These are phyloP conservation scores for Cryptococcus sp. DNA, from an alignment of 1,284 basidiomycete species.

Conservation along the genomic window DNA sequence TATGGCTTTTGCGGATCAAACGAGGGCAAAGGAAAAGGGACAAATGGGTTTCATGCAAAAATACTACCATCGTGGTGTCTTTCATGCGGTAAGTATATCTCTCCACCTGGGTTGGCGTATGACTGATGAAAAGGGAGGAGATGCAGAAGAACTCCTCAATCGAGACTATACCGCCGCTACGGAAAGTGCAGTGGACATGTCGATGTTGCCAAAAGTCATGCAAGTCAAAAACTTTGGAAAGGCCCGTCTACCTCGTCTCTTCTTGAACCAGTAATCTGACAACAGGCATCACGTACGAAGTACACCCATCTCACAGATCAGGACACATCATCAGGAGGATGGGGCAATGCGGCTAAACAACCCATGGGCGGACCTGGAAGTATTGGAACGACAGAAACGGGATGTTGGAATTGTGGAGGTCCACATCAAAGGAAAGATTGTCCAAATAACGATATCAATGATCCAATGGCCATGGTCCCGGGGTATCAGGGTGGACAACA, in stretches of 20 bases:
- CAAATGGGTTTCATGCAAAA: constrained; percentile 92
- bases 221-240: constrained; percentile 92
- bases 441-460: constrained; percentile 38
- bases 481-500: constrained; percentile 11
- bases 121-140: constrained; percentile 62
- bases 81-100: constrained; percentile 68
- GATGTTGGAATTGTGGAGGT: constrained; percentile 88
- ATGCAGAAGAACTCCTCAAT: constrained; percentile 62
- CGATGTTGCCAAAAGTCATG: constrained; percentile 86
- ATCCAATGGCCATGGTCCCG: constrained; percentile 21
- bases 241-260: constrained; percentile 16
- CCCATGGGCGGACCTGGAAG: constrained; percentile 53
- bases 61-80: constrained; percentile 99
- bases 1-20: constrained; percentile 72
- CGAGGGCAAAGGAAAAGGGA: constrained; percentile 58
- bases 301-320: constrained; percentile 94
- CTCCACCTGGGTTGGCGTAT: constrained; percentile 1
- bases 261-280: constrained; percentile 2
- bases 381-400: constrained; percentile 54
- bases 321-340: constrained; percentile 80
- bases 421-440: constrained; percentile 66
- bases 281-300: constrained; percentile 47
- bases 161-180: constrained; percentile 89
- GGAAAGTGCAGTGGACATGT: constrained; percentile 77
- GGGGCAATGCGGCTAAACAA: constrained; percentile 60